Conservation (phyloP, 108 stramenopile species). For the Poteriospumella lacustris region DNA sequence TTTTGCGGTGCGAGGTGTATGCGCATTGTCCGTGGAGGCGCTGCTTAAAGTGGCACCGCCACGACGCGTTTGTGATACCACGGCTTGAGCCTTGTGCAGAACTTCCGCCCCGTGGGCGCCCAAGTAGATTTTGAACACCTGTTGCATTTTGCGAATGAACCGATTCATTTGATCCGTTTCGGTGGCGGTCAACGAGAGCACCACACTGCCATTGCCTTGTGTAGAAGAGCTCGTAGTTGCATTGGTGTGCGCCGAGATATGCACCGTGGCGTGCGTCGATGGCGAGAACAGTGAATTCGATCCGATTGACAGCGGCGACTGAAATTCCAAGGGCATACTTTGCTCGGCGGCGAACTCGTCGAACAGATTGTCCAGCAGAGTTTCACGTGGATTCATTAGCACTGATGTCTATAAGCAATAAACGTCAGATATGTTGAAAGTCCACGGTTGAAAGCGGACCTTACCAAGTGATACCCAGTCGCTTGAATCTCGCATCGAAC, state of each 20-base stretch:
- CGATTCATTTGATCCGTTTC: background rate
- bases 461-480: slow-evolving; percentile 20
- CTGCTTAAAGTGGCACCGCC: background rate
- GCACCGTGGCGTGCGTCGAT: background rate
- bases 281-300: background rate
- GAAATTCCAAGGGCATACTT: background rate
- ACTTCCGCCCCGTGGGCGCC: background rate
- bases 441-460: background rate
- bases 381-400: slow-evolving; percentile 23
- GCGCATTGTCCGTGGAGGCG: no score
- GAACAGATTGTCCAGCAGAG: slow-evolving; percentile 9
- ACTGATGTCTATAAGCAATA: slow-evolving; percentile 22
- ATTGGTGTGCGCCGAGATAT: background rate
- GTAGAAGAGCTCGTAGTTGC: background rate
- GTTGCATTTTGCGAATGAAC: background rate
- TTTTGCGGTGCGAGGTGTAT: no score
- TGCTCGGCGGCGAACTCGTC: slow-evolving; percentile 20
- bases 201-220: no score
- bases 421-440: background rate
- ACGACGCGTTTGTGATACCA: background rate
- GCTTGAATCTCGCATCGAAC: background rate
- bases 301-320: background rate
- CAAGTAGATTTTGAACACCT: background rate
- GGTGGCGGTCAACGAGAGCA: background rate
- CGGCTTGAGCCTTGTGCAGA: background rate